Evolutionary conservation across 129 eudicot genomes (phyloP).

Genomic region (Lonicera japonica): DNA sequence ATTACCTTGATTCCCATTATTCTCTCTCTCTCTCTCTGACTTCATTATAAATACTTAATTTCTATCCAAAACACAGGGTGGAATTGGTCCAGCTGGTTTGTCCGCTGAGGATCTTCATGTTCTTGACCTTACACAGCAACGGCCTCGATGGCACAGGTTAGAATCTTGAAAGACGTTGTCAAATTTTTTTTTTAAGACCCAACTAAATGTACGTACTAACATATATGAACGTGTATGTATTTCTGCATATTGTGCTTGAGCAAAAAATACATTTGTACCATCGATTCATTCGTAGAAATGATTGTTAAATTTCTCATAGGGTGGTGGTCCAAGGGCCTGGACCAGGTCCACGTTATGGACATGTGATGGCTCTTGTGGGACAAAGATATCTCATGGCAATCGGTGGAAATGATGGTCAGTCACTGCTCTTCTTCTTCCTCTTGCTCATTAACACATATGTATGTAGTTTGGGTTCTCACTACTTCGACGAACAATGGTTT

Average conservation of each 20-base stretch:
- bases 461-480: neutral
- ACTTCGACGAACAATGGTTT: constrained; percentile 1
- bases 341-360: constrained; percentile 96
- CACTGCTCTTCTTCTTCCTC: constrained; percentile 5
- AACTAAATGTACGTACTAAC: neutral
- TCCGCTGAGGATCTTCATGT: constrained; percentile 99
- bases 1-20: neutral
- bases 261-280: neutral
- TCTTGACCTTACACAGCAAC: constrained; percentile 90
- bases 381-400: constrained; percentile 98
- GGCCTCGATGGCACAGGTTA: constrained; percentile 98
- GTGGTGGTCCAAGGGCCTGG: constrained; percentile 99
- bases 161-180: constrained; percentile 21
- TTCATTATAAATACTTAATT: neutral
- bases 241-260: neutral
- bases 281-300: constrained; percentile 2
- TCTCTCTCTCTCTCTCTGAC: neutral
- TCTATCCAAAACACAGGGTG: constrained; percentile 50
- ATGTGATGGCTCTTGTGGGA: constrained; percentile 98
- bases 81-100: constrained; percentile 98
- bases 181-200: constrained; percentile 5
- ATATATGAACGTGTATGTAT: neutral
- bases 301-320: constrained; percentile 37
- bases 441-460: neutral
- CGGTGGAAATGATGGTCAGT: constrained; percentile 96